Evolutionary conservation across 805 yeast species (phyloP).

Genomic region (Starmerella roubikii): DNA sequence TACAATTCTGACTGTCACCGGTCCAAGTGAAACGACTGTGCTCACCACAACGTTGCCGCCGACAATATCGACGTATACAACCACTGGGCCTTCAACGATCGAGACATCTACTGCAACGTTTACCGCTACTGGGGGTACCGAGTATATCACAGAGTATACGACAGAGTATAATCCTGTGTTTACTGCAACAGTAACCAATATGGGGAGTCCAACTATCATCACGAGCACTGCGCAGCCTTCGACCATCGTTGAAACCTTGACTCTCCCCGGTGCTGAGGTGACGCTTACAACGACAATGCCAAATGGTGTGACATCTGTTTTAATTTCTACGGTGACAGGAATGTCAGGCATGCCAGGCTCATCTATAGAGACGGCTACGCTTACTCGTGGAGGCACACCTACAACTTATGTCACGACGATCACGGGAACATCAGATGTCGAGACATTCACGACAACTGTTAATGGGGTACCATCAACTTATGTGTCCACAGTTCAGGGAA

Average conservation of each 20-base stretch:
- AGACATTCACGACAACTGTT: no score
- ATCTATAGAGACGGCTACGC: no score
- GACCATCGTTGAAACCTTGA: slow-evolving; percentile 7
- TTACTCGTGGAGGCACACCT: slow-evolving; percentile 2
- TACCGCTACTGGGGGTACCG: slow-evolving; percentile 5
- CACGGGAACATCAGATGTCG: no score
- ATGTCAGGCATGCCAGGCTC: background rate
- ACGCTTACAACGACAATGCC: slow-evolving; percentile 9
- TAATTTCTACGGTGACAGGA: slow-evolving; percentile 3
- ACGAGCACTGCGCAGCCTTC: slow-evolving; percentile 5
- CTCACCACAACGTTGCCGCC: slow-evolving; percentile 5
- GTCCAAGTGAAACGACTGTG: slow-evolving; percentile 2
- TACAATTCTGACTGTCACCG: background rate
- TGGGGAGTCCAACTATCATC: slow-evolving; percentile 2
- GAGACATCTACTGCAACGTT: background rate
- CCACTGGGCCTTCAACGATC: slow-evolving; percentile 3
- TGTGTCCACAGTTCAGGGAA: no score
- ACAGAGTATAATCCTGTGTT: slow-evolving; percentile 6
- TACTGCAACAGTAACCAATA: slow-evolving; percentile 3
- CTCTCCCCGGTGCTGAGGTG: slow-evolving; percentile 3
- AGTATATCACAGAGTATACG: background rate
- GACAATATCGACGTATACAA: background rate
- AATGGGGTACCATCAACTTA: no score
- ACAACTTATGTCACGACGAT: no score
- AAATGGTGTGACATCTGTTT: slow-evolving; percentile 6